Evolutionary conservation across 2,329 filamentous ascomycete species (phyloP).

Genomic region (Fusarium sp.): DNA sequence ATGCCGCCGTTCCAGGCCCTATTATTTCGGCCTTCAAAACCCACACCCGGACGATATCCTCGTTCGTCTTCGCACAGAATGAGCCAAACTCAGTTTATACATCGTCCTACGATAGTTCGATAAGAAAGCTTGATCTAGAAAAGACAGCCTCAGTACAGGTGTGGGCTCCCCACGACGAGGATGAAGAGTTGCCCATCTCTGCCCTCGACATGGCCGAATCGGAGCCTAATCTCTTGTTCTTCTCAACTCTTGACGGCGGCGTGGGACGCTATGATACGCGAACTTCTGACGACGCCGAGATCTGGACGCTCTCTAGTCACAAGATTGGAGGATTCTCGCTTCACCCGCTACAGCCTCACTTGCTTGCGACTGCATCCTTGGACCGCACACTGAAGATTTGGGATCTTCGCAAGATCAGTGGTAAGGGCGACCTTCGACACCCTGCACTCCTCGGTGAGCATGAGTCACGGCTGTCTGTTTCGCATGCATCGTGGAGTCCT

Average conservation of each 20-base stretch:
- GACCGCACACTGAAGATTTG: conserved; percentile 92
- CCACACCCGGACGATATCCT: conserved; percentile 88
- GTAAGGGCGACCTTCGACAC: conserved; percentile 69
- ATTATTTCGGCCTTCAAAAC: conserved; percentile 91
- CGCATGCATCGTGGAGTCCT: conserved; percentile 90
- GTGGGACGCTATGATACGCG: conserved; percentile 87
- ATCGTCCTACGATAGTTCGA: conserved; percentile 92
- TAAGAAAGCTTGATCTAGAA: conserved; percentile 86
- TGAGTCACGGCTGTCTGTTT: conserved; percentile 84
- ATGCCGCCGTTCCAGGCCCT: conserved; percentile 75
- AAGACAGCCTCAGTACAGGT: conserved; percentile 84
- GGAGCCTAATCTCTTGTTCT: conserved; percentile 82
- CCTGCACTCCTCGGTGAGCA: conserved; percentile 86
- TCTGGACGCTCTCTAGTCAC: conserved; percentile 85
- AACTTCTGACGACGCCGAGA: conserved; percentile 67
- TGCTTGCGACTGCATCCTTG: conserved; percentile 88
- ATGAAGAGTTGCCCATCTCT: conserved; percentile 83
- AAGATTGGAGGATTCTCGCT: conserved; percentile 96
- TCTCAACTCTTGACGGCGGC: conserved; percentile 85
- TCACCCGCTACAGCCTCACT: conserved; percentile 82
- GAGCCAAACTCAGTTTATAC: conserved; percentile 84
- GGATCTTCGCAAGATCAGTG: conserved; percentile 86
- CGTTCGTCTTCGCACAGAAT: conserved; percentile 80
- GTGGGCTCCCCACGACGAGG: conserved; percentile 78
- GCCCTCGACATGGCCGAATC: conserved; percentile 82